A percentile compares a stretch with the other conserved stretches of the same genome.
Conservation (phyloP, 306 rosid species). For the Sicyos baderoa region DNA sequence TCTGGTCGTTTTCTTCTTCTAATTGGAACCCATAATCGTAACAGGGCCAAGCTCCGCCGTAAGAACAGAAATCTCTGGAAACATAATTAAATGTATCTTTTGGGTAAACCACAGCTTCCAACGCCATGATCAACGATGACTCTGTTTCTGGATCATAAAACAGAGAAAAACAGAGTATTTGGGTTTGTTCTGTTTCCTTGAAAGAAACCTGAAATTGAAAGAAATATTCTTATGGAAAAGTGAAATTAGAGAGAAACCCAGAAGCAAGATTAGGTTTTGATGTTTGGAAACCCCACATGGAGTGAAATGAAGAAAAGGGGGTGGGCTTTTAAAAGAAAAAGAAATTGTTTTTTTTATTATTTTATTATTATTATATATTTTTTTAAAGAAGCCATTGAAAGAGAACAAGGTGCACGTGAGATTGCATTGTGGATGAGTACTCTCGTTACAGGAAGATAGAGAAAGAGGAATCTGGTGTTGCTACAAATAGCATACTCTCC, state of each 20-base stretch:
- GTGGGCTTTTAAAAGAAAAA: neutral
- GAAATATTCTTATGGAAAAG: neutral
- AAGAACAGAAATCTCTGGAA: constrained; percentile 29
- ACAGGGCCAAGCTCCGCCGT: constrained; percentile 19
- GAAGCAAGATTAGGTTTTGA: neutral
- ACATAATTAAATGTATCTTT: constrained; percentile 29
- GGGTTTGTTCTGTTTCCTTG: neutral
- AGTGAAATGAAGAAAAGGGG: neutral
- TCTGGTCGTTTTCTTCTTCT: constrained; percentile 18
- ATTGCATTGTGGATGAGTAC: neutral
- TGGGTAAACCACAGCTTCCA: constrained; percentile 43
- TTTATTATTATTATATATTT: too few relatives aligned
- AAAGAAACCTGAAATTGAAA: neutral
- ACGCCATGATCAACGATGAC: constrained; percentile 29
- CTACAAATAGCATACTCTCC: neutral
- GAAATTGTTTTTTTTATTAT: neutral
- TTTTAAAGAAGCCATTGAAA: neutral
- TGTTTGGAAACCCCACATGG: neutral
- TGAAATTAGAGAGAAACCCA: neutral
- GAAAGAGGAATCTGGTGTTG: constrained; percentile 15
- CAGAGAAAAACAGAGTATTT: neutral
- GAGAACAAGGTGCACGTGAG: constrained; percentile 17
- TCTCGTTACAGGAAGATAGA: neutral
- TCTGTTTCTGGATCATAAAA: neutral
- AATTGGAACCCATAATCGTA: constrained; percentile 22